Evolutionary conservation across 345 rosid genomes (phyloP).

Genomic region (Dovyalis caffra): DNA sequence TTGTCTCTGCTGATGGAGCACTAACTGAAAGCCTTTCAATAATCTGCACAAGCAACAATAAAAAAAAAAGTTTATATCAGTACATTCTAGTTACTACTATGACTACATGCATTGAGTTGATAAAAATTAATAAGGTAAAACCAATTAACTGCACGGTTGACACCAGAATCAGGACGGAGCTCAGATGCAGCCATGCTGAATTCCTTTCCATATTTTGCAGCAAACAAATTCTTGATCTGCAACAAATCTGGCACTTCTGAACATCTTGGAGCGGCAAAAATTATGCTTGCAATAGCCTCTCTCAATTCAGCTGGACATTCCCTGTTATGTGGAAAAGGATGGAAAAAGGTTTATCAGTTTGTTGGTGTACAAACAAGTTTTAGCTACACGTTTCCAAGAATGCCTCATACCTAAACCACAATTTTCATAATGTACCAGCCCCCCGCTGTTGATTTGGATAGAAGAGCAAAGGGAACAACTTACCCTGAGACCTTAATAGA

Average conservation of each 20-base stretch:
- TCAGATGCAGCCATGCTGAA: conserved; percentile 68
- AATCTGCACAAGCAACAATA: conserved; percentile 40
- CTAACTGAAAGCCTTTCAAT: conserved; percentile 83
- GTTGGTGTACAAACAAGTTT: neutral
- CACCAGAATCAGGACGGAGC: conserved; percentile 91
- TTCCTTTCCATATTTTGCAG: conserved; percentile 87
- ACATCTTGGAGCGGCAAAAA: conserved; percentile 95
- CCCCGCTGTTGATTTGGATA: too few relatives aligned
- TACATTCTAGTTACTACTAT: conserved; percentile 5
- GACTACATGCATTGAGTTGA: conserved; percentile 1
- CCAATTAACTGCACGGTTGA: conserved; percentile 80
- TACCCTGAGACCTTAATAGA: too few relatives aligned
- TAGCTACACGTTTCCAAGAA: too few relatives aligned
- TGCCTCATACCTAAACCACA: too few relatives aligned
- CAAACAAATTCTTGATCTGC: conserved; percentile 72
- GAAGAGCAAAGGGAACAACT: too few relatives aligned
- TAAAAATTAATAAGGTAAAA: conserved; percentile 17
- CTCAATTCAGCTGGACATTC: conserved; percentile 86
- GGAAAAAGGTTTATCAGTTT: neutral
- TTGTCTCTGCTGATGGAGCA: conserved; percentile 71
- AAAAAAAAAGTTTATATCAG: conserved; percentile 8
- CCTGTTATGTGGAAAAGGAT: conserved; percentile 37
- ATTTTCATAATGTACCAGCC: too few relatives aligned
- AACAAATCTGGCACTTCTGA: conserved; percentile 89
- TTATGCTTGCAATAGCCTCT: conserved; percentile 88